A percentile compares a stretch with the other conserved stretches of the same genome.
These are phyloP conservation scores for Martiniozyma asiatica DNA, from an alignment of 1,139 yeast genomes.

Conservation along the genomic window DNA sequence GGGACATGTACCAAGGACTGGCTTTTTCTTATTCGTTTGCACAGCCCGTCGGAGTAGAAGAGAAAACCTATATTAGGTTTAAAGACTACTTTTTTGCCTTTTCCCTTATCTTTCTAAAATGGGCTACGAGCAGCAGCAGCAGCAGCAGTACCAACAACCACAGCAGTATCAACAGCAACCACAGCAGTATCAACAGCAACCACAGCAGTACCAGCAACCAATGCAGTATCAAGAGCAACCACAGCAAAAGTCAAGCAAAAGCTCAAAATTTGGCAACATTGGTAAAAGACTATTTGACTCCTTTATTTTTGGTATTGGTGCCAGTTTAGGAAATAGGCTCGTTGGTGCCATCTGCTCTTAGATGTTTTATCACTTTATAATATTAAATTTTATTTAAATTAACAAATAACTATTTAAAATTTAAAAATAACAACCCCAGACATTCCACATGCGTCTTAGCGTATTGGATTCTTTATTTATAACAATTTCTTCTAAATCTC, in stretches of 20 bases:
- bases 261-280: constrained; percentile 4
- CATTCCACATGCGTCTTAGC: constrained; percentile 1
- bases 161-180: too few species aligned
- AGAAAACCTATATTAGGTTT: too few species aligned
- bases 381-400: too few species aligned
- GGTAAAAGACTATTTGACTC: constrained; percentile 9
- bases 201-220: background rate
- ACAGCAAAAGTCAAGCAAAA: background rate
- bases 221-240: constrained; percentile 3
- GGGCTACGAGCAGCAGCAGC: constrained; percentile 1
- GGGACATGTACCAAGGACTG: too few species aligned
- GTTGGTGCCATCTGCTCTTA: constrained; percentile 9
- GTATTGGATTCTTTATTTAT: background rate
- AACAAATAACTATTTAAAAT: background rate
- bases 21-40: too few species aligned
- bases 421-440: constrained; percentile 1
- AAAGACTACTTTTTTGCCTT: too few species aligned
- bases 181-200: too few species aligned
- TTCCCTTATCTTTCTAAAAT: too few species aligned
- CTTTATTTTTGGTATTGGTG: constrained; percentile 12
- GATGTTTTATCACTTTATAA: background rate
- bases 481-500: constrained; percentile 1
- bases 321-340: constrained; percentile 10
- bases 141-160: too few species aligned
- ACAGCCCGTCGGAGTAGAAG: too few species aligned